These are phyloP conservation scores for Cyclotella atomus DNA, from an alignment of 108 stramenopile species.

Conservation along the genomic window DNA sequence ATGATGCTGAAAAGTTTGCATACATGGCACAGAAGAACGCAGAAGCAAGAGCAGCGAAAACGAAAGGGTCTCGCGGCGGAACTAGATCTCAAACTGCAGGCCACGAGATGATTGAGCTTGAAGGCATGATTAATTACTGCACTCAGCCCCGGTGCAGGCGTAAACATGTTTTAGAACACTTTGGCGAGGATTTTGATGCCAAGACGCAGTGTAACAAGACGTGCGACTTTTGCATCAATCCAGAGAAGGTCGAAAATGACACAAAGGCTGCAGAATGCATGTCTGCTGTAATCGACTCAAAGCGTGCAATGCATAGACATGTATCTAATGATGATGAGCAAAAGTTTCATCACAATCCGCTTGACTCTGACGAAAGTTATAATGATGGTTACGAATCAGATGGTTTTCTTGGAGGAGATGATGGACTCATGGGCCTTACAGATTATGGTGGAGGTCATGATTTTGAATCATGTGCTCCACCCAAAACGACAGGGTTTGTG, in stretches of 20 bases:
- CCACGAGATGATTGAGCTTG: constrained; percentile 58
- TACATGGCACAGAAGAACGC: constrained; percentile 61
- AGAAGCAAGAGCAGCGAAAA: constrained; percentile 28
- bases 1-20: constrained; percentile 75
- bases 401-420: constrained; percentile 25
- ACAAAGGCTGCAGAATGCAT: constrained; percentile 51
- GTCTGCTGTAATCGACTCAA: constrained; percentile 31
- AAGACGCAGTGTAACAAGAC: constrained; percentile 62
- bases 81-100: constrained; percentile 28
- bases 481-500: constrained; percentile 44
- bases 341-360: constrained; percentile 34
- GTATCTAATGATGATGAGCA: constrained; percentile 11
- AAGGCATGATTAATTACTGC: constrained; percentile 80
- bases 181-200: constrained; percentile 72
- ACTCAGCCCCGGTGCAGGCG: constrained; percentile 66
- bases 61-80: constrained; percentile 23
- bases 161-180: constrained; percentile 69
- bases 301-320: constrained; percentile 10
- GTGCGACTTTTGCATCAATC: constrained; percentile 81
- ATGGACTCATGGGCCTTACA: constrained; percentile 25
- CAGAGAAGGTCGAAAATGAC: constrained; percentile 47
- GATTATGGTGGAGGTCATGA: constrained; percentile 19
- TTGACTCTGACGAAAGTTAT: constrained; percentile 36
- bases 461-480: constrained; percentile 9
- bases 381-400: constrained; percentile 32